Evolutionary conservation across 768 basidiomycete genomes (phyloP), one percentile per base, ranked within the genome.

Genomic region (Trametes cinnabarina): DNA sequence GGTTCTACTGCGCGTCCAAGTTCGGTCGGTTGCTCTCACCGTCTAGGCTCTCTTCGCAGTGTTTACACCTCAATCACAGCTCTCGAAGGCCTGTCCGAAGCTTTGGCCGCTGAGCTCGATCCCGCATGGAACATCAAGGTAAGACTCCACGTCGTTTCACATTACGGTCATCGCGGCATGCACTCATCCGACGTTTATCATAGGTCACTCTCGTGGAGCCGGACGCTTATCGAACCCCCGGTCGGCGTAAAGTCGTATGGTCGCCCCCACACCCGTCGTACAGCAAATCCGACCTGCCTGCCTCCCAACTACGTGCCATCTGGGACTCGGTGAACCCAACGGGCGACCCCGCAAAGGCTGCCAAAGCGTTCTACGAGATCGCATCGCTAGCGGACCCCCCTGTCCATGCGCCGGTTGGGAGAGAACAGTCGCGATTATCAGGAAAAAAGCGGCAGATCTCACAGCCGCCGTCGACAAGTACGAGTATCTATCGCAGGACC

Each of bases 51-150:
- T 12, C 4, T 19, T 4, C 14, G 17, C 19, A 6, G 3, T n/a
- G 14, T 25, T 51, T 6, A 42, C 25, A 20, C 19, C 10, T 3
- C 15, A 4, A 12, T 10, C 37, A 5, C 19, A 75, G 73, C 72
- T 3, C 57, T 74, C 14, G 72, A 74, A 43, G 55, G 65, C 12
- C 43, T 71, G 22, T 68, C 62, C 1, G 63, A 69, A 53, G 26
- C 58, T 28, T 55, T 72, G 4, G 66, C 62, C 22, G 48, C 47
- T 47, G 73, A 74, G 43, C 64, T 74, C 9, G 70, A 74, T 40
- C 74, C 74, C 4, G 60, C 55, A 6, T 74, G 74, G 74, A 68
- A 72, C 58, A 73, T 74, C 61, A 74, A 65, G 59, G 73, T 71
- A 32, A 6, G 30, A 32, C 30, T 7, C 30, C 12, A 6, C 30